These are phyloP conservation scores for Viola pubescens DNA, from an alignment of 441 rosid genomes.

Conservation along the genomic window DNA sequence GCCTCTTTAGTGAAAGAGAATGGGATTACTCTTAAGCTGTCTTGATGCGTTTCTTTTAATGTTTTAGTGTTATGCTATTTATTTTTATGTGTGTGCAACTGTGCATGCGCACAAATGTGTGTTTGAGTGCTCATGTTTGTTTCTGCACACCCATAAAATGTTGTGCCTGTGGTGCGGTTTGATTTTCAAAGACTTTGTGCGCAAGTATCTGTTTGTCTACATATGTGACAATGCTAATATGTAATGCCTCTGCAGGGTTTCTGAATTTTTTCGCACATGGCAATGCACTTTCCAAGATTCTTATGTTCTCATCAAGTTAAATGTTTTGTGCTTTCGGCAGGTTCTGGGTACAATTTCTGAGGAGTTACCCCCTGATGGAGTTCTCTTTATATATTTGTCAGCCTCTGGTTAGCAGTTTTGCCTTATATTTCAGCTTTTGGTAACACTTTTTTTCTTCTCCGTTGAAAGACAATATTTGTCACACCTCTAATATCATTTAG, in stretches of 20 bases:
- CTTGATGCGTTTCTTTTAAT: no score
- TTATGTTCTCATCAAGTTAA: neutral
- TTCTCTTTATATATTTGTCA: constrained; percentile 74
- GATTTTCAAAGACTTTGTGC: no score
- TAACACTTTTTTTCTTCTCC: neutral
- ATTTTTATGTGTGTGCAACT: no score
- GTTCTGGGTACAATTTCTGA: constrained; percentile 82
- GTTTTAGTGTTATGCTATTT: no score
- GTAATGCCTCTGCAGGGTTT: neutral
- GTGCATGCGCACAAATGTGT: no score
- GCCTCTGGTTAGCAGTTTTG: constrained; percentile 60
- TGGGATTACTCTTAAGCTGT: no score
- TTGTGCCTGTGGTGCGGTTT: no score
- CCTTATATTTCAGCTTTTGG: constrained; percentile 9
- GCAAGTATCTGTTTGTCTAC: neutral
- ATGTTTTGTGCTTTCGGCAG: constrained; percentile 31
- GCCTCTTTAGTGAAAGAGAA: no score
- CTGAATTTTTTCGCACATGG: neutral
- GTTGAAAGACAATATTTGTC: constrained; percentile 3
- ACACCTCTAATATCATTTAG: constrained; percentile 19
- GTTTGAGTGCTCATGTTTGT: no score
- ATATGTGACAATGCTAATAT: neutral
- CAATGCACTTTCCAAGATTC: neutral
- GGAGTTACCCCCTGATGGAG: constrained; percentile 79
- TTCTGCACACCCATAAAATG: no score